Evolutionary conservation across 208 protist genomes (phyloP).

Genomic region (Wallacemonas rigidus): DNA sequence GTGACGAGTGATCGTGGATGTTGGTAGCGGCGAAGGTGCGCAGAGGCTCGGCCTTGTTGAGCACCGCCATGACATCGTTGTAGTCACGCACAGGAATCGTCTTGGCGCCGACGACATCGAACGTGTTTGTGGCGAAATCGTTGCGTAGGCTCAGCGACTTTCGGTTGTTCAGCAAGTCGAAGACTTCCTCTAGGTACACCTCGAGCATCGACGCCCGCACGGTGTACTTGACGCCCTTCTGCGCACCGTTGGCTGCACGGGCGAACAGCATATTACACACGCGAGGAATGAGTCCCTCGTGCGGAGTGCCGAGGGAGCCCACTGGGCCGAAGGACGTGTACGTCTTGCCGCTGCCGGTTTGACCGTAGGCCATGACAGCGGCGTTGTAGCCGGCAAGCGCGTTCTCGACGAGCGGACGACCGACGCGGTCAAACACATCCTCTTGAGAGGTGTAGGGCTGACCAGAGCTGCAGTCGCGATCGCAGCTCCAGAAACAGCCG

Average conservation of each 20-base stretch:
- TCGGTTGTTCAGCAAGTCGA: slow-evolving; percentile 92
- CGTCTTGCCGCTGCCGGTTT: slow-evolving; percentile 77
- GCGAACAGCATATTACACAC: slow-evolving; percentile 75
- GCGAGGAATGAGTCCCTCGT: slow-evolving; percentile 68
- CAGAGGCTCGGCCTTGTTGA: slow-evolving; percentile 81
- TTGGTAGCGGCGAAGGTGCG: slow-evolving; percentile 90
- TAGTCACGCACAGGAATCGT: slow-evolving; percentile 74
- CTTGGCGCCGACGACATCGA: slow-evolving; percentile 85
- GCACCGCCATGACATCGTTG: slow-evolving; percentile 80
- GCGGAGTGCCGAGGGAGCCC: slow-evolving; percentile 40
- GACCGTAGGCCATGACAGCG: slow-evolving; percentile 80
- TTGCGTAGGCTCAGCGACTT: slow-evolving; percentile 84
- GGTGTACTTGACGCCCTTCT: slow-evolving; percentile 70
- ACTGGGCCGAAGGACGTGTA: slow-evolving; percentile 62
- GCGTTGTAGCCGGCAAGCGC: slow-evolving; percentile 71
- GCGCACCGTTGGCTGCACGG: slow-evolving; percentile 39
- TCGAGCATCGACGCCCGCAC: slow-evolving; percentile 91
- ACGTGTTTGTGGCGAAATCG: slow-evolving; percentile 82
- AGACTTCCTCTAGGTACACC: slow-evolving; percentile 96
- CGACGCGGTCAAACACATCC: slow-evolving; percentile 91
- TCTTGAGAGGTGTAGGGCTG: slow-evolving; percentile 66
- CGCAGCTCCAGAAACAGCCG: slow-evolving; percentile 92
- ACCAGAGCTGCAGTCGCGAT: slow-evolving; percentile 44
- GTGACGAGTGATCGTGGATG: slow-evolving; percentile 83
- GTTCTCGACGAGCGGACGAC: slow-evolving; percentile 81